Percentiles rank a stretch among this genome's conserved stretches.
These are phyloP conservation scores for Colletotrichum shisoi DNA, from an alignment of 2,329 filamentous ascomycete genomes.

Conservation along the genomic window DNA sequence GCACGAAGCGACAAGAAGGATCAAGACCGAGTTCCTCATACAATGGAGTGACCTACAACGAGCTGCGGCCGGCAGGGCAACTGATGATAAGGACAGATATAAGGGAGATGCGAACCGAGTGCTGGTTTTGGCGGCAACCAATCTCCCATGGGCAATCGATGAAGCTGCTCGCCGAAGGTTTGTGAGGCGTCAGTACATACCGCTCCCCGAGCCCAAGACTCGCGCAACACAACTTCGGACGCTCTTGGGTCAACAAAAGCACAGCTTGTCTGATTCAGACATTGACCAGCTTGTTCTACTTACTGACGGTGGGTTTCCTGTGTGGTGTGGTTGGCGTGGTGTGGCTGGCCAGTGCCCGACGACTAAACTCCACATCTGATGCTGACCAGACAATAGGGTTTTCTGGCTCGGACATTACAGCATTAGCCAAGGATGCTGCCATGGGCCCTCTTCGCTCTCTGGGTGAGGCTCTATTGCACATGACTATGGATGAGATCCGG, in stretches of 20 bases:
- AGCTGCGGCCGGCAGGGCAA: slow-evolving; percentile 85
- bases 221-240: slow-evolving; percentile 80
- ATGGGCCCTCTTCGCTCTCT: slow-evolving; percentile 94
- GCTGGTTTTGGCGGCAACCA: slow-evolving; percentile 92
- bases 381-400: slow-evolving; percentile 69
- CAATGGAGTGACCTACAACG: slow-evolving; percentile 95
- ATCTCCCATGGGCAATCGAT: slow-evolving; percentile 96
- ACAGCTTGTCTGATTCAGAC: slow-evolving; percentile 75
- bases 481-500: slow-evolving; percentile 92
- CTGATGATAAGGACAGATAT: slow-evolving; percentile 70
- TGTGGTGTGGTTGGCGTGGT: neutral
- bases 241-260: slow-evolving; percentile 86
- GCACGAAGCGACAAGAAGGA: slow-evolving; percentile 89
- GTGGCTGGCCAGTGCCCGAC: neutral
- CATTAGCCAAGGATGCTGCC: slow-evolving; percentile 94
- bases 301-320: slow-evolving; percentile 74
- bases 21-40: slow-evolving; percentile 97
- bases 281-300: slow-evolving; percentile 76
- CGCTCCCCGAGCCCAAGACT: slow-evolving; percentile 84
- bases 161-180: slow-evolving; percentile 91
- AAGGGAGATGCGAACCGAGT: slow-evolving; percentile 86
- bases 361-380: slow-evolving; percentile 5
- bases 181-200: slow-evolving; percentile 93
- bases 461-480: slow-evolving; percentile 87
- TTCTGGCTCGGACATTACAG: slow-evolving; percentile 95